Evolutionary conservation across 2,329 filamentous ascomycete species (phyloP).

Genomic region (Pyricularia pennisetigena): DNA sequence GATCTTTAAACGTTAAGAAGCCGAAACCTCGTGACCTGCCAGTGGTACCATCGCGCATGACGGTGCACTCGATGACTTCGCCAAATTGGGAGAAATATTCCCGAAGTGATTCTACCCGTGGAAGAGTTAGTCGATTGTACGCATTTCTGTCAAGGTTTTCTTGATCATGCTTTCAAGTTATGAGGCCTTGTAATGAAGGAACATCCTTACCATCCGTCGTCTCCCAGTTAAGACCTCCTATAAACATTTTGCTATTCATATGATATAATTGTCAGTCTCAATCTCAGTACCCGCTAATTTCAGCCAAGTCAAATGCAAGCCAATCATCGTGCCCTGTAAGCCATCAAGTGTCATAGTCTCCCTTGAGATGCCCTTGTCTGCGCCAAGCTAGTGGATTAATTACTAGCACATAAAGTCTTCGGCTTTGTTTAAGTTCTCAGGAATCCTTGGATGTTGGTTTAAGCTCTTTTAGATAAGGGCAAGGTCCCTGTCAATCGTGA

Average conservation of each 20-base stretch:
- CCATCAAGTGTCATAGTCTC: neutral
- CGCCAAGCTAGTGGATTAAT: neutral
- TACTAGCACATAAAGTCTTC: neutral
- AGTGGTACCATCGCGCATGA: slow-evolving; percentile 95
- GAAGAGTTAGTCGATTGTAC: neutral
- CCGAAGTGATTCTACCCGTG: slow-evolving; percentile 70
- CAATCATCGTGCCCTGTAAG: neutral
- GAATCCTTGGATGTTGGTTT: neutral
- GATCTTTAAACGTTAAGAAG: slow-evolving; percentile 95
- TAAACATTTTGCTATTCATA: slow-evolving; percentile 89
- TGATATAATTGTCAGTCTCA: slow-evolving; percentile 13
- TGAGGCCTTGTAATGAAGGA: neutral
- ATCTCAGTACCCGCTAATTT: neutral
- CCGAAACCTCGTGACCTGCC: slow-evolving; percentile 93
- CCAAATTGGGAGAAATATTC: slow-evolving; percentile 98
- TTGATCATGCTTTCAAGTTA: slow-evolving; percentile 59
- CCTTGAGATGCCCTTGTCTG: neutral
- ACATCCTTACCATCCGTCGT: slow-evolving; percentile 81
- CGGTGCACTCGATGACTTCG: slow-evolving; percentile 93
- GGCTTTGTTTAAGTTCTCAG: neutral
- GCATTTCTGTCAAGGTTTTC: neutral
- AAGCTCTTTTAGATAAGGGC: neutral
- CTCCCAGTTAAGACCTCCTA: slow-evolving; percentile 97
- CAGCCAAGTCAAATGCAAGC: neutral
- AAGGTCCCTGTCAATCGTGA: neutral